phyloP scores from a whole-genome alignment of 179 eudicot species.

The Beta macrorhiza region DNA sequence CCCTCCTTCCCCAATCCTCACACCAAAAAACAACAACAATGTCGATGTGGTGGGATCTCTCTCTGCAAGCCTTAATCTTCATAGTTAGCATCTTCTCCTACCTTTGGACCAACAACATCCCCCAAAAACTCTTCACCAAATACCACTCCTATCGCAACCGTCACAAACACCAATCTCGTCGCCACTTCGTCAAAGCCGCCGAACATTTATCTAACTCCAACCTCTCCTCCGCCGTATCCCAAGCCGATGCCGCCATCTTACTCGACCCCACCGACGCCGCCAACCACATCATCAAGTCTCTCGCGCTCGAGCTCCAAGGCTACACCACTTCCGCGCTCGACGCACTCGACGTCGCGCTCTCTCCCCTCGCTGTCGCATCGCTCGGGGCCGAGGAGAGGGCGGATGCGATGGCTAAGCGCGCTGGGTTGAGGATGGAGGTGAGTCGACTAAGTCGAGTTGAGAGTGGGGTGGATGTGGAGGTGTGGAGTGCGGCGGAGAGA shows the following conservation, averaged over 20 bases:
- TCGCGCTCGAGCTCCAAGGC: slow-evolving; percentile 65
- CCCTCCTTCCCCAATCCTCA: not conserved
- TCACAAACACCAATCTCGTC: slow-evolving; percentile 45
- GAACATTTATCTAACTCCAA: slow-evolving; percentile 50
- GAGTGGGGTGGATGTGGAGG: slow-evolving; percentile 39
- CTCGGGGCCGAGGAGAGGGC: slow-evolving; percentile 52
- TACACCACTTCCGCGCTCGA: slow-evolving; percentile 62
- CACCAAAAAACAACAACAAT: not conserved
- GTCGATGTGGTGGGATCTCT: slow-evolving; percentile 54
- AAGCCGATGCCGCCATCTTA: slow-evolving; percentile 60
- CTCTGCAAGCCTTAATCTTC: slow-evolving; percentile 45
- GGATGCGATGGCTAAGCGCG: slow-evolving; percentile 70
- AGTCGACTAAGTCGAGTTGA: slow-evolving; percentile 25
- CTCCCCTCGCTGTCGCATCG: slow-evolving; percentile 61
- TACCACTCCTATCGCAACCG: slow-evolving; percentile 34
- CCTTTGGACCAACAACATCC: slow-evolving; percentile 49
- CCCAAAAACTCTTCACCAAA: slow-evolving; percentile 44
- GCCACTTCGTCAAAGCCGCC: slow-evolving; percentile 82
- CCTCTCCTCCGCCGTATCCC: slow-evolving; percentile 42
- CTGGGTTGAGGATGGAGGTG: slow-evolving; percentile 56
- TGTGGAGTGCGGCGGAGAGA: slow-evolving; percentile 33
- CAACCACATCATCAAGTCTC: slow-evolving; percentile 66
- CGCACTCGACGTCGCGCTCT: slow-evolving; percentile 55
- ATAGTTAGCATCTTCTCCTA: slow-evolving; percentile 32
- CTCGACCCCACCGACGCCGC: slow-evolving; percentile 74